Evolutionary conservation across 768 basidiomycete genomes (phyloP), one percentile per base, ranked within the genome.

Genomic region (Mycena filopes): DNA sequence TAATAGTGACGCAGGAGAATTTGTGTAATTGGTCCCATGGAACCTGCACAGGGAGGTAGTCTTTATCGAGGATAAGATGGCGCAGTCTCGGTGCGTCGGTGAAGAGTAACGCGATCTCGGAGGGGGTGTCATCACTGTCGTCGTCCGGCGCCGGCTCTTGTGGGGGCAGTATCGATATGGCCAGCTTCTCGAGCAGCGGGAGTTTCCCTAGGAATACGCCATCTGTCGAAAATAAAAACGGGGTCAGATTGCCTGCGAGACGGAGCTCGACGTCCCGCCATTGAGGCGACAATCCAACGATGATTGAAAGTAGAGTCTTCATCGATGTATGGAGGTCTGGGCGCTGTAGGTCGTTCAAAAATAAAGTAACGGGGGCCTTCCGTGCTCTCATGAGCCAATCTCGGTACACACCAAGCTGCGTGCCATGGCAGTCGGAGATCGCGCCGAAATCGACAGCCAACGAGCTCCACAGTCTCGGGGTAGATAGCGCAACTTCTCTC

Each of bases 391-490:
- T 28, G 25, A 59, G 33, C 57, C 57, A 59, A 10, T 3, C 41
- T 18, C 16, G 47, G 40, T 25, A 41, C 9, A 41, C 21, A 5
- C 41, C 15, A 15, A 38, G 28, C 10, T 20, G 47, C 36, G 9
- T 25, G 3, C 36, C 11, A 33, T 33, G 46, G 2, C 18, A n/a
- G n/a, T 49, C 11, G 29, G 15, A 15, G 25, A 47, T 47, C 4
- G 12, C 25, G 29, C 29, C 26, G 15, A 33, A 25, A 33, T n/a
- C 31, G 15, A 47, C 6, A 12, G 21, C 42, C n/a, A 71, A 33
- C 6, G 68, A 69, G 21, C 36, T 46, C 68, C 68, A 71, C 26
- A 71, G 55, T 16, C 28, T 23, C 8, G 68, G 62, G 18, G 65
- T 67, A 7, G 68, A 49, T 11, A 62, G 25, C 9, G 68, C 66